These are phyloP conservation scores for Suhomyces taliae DNA, from an alignment of 1,139 yeast species.

Conservation along the genomic window DNA sequence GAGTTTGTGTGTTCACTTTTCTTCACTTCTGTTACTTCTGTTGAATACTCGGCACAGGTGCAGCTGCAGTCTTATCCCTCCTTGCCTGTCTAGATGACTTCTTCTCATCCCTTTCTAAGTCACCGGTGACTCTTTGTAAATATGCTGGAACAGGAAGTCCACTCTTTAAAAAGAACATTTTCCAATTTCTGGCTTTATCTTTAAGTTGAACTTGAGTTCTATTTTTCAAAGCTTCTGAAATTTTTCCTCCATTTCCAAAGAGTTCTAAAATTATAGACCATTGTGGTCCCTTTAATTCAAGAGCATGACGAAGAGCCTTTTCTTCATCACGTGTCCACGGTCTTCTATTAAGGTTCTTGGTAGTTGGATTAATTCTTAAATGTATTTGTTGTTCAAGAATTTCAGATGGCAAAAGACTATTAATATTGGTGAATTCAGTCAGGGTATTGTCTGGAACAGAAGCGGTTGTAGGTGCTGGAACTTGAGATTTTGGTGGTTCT, in stretches of 20 bases:
- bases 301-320: conserved; percentile 75
- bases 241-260: conserved; percentile 90
- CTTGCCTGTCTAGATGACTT: conserved; percentile 24
- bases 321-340: conserved; percentile 93
- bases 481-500: background rate
- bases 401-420: conserved; percentile 45
- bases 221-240: conserved; percentile 79
- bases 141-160: conserved; percentile 76
- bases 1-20: background rate
- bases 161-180: conserved; percentile 74
- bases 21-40: conserved; percentile 2
- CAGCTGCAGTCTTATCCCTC: conserved; percentile 43
- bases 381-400: conserved; percentile 49
- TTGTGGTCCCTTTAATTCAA: conserved; percentile 83
- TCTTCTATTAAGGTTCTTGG: conserved; percentile 46
- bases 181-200: conserved; percentile 95
- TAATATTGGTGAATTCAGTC: conserved; percentile 24
- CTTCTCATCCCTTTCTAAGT: conserved; percentile 57
- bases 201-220: conserved; percentile 88
- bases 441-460: background rate
- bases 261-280: conserved; percentile 89
- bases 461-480: background rate
- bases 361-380: conserved; percentile 33
- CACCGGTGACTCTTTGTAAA: conserved; percentile 83
- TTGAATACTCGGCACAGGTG: conserved; percentile 32